Evolutionary conservation across 768 basidiomycete species (phyloP), one percentile per base, ranked within the genome.

Genomic region (Hygrophorus pudorinus): DNA sequence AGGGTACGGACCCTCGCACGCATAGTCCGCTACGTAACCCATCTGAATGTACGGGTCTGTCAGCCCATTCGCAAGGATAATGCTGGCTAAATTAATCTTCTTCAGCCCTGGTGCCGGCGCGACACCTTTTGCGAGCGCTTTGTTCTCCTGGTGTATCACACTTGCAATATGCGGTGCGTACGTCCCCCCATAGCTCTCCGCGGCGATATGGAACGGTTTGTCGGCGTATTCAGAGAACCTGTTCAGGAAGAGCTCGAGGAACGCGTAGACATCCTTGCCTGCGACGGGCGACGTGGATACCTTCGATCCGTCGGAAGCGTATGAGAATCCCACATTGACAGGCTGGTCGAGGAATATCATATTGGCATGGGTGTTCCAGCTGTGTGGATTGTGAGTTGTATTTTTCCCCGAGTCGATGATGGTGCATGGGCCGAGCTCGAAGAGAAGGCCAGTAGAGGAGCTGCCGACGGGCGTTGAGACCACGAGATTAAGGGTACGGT

Each of bases 381-480:
- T 82, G 69, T 86, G 59, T 5, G 78, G 73, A 64, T 99, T 97
- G 57, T 57, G 55, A 1, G 77, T 80, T 12, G 79, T 79, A 64
- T 80, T 82, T 47, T 66, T 65, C 28, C 90, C 89, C 1, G 79
- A 68, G 34, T 88, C 64, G 13, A 73, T 64, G 48, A 97, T 70
- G 24, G 63, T 65, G 63, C 94, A 97, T 0, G 94, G 92, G 0
- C 94, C 94, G 16, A 94, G 79, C 57, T 97, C 92, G 53, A 94
- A 89, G 12, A 98, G 68, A 17, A 96, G 74, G 8, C 93, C 93
- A 1, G 87, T 85, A 8, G 81, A 78, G 6, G 29, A 28, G 14
- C n/a, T 29, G 27, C 4, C 14, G 30, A 13, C 34, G 12, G 2
- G 12, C 28, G 35, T 18, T 16, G 12, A 28, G 34, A 24, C 13